Conservation (phyloP, 2,329 filamentous ascomycete genomes). For the Nemania sp. region DNA sequence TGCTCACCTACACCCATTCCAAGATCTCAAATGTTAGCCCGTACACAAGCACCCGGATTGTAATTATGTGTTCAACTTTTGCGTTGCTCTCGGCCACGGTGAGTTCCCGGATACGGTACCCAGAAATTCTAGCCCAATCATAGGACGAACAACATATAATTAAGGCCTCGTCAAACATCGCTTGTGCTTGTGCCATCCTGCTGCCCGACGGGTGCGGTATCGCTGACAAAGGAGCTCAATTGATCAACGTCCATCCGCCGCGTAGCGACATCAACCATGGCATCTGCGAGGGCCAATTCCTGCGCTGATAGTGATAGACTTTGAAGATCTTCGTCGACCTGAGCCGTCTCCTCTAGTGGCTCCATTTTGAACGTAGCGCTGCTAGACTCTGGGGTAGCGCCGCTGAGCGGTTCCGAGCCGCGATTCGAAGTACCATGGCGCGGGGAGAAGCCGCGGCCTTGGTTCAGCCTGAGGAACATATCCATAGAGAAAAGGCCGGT, state of each 20-base stretch:
- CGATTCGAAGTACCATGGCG: not conserved
- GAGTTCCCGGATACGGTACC: no score
- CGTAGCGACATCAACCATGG: not conserved
- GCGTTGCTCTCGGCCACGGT: no score
- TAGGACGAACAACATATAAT: no score
- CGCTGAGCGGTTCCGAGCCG: not conserved
- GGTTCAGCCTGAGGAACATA: not conserved
- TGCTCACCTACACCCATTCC: no score
- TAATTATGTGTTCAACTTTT: no score
- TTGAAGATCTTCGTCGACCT: not conserved
- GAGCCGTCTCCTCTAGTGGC: no score
- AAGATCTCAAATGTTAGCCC: no score
- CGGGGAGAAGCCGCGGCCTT: not conserved
- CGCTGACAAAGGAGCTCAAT: not conserved
- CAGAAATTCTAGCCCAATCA: no score
- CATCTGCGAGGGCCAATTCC: not conserved
- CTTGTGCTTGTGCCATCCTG: no score
- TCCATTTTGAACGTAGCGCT: no score
- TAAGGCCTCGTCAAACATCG: no score
- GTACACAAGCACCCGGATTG: no score
- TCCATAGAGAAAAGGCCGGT: not conserved
- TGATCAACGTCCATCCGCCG: not conserved
- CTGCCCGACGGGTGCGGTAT: not conserved
- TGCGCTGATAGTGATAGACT: not conserved
- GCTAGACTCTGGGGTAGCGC: not conserved